Percentiles rank a stretch among this genome's conserved stretches.
phyloP scores from a whole-genome alignment of 305 asterid species.

The Euphrasia arctica region DNA sequence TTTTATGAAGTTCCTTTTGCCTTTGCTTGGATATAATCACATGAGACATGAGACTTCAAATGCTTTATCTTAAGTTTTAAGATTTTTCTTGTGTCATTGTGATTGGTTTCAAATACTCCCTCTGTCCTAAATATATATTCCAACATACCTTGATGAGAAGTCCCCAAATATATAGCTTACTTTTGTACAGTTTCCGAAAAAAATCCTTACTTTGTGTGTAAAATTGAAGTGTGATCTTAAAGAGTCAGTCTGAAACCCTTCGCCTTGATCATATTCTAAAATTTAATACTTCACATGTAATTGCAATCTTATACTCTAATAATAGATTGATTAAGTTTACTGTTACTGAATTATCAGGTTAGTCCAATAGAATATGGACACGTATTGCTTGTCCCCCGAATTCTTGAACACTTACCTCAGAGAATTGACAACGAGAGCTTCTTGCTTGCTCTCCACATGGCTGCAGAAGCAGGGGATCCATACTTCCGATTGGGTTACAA shows the following conservation, averaged over 20 bases:
- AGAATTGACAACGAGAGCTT: slow-evolving; percentile 71
- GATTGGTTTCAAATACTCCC: not conserved
- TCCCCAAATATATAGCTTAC: not conserved
- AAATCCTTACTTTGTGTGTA: not conserved
- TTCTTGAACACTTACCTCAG: slow-evolving; percentile 81
- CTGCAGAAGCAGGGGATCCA: slow-evolving; percentile 73
- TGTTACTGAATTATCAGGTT: slow-evolving; percentile 50
- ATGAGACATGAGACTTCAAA: not conserved
- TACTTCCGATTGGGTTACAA: slow-evolving; percentile 92
- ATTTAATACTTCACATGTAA: not conserved
- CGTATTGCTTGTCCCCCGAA: slow-evolving; percentile 75
- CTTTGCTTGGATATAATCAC: not conserved
- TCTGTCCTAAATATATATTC: not conserved
- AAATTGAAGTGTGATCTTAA: too few species aligned
- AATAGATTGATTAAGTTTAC: slow-evolving; percentile 10
- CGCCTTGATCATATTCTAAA: not conserved
- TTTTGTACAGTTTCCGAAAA: not conserved
- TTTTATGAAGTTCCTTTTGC: not conserved
- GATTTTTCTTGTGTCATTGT: not conserved
- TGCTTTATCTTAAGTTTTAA: not conserved
- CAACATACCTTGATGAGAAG: not conserved
- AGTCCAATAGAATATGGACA: slow-evolving; percentile 97
- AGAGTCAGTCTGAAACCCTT: too few species aligned
- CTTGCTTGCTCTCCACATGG: slow-evolving; percentile 78
- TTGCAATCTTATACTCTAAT: not conserved